Evolutionary conservation across 148 eudicot genomes (phyloP), one percentile per base, ranked within the genome.

Genomic region (Oxyria digyna): DNA sequence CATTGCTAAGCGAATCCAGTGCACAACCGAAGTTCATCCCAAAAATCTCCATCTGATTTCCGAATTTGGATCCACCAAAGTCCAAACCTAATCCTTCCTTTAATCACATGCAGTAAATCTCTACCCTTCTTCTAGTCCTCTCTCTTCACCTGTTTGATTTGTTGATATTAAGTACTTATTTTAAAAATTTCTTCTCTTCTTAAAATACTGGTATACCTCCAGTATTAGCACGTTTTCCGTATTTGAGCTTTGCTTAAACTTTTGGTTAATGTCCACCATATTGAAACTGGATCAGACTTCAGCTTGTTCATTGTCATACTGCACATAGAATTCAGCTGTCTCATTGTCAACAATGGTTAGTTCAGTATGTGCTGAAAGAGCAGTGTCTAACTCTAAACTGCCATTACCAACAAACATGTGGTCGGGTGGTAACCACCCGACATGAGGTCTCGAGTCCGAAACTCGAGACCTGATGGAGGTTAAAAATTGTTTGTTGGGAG

Each of bases 1-100:
- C 88, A 32, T 83, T 74, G 65, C 82, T 33, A 3, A 89, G 73
- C 0, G 98, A 82, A 55, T 72, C 84, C 55, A 85, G 14, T 1
- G 80, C 92, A 54, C 96, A 94, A 42, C 87, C 71, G 32, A 94
- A 93, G 46, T 94, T 89, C 85, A 90, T 85, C 0, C 97, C 98
- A 11, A 90, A 79, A 59, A 89, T 80, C 79, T 85, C 83, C 86
- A 90, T 78, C 70, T 77, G 20, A 64, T 6, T 32, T 32, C 18
- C 0, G 10, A 31, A 1, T 27, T 54, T 8, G 31, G 24, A 24
- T 54, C 31, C 23, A 4, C 54, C 6, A n/a, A 48, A 48, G 8
- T n/a, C 54, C 6, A n/a, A 48, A 48, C 21, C 54, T 20, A 14
- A 43, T 4, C 6, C 48, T 49, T 20, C 37, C 38, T 13, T 31